Evolutionary conservation across 1,284 basidiomycete genomes (phyloP), one percentile per base, ranked within the genome.

Genomic region (Xerocomus alliaceus): DNA sequence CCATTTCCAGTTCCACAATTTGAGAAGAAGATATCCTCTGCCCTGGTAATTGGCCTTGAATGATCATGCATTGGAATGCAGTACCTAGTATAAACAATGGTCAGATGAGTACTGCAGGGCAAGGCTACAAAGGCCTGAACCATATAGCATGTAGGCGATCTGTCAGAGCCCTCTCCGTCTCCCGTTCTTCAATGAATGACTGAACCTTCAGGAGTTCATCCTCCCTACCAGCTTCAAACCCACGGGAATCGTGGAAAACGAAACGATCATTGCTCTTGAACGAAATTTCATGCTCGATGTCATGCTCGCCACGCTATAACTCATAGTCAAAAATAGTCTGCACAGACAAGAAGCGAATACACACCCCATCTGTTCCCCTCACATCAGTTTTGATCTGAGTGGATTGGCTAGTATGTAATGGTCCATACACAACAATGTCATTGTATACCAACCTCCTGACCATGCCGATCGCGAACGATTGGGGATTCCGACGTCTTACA

Each of bases 231-330:
- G 69, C 58, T 51, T 76, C 74, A 29, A 75, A 70, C 15, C 74
- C 74, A 11, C 68, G 32, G 3, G 74, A 76, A 52, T 76, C 73
- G 42, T 76, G 74, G 55, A 76, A 75, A 3, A 76, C 56, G 56
- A 74, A 68, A 15, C 34, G 34, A 13, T 29, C n/a, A 31, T 61
- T 68, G 45, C 55, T 66, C 12, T 35, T 2, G 32, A 76, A 78
- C 0, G 69, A 54, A 46, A 79, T 65, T 32, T 71, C 69, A n/a
- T 74, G 56, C 17, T 75, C 61, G 45, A 79, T 78, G 42, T 75
- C 11, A 17, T 78, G 77, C 22, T 64, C 41, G 26, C 74, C 73
- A 37, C 75, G 70, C 77, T 77, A 22, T n/a, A 18, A 24, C 5
- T 18, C 1, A 2, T 34, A 11, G 10, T 45, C 26, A 47, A 20